These are phyloP conservation scores for Termitomyces sp. DNA, from an alignment of 768 basidiomycete genomes.

Conservation along the genomic window DNA sequence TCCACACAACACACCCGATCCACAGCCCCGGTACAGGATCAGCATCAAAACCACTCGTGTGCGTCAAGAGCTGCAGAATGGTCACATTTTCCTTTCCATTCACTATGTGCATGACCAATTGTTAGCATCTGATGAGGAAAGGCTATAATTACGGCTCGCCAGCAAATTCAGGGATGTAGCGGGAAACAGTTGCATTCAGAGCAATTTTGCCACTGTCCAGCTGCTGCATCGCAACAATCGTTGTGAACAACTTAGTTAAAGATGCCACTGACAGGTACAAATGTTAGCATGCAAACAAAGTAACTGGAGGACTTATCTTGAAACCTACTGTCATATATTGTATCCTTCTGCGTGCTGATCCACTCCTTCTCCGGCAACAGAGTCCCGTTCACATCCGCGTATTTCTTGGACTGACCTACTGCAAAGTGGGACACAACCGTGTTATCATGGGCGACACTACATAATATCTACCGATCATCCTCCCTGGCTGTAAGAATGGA, in stretches of 20 bases:
- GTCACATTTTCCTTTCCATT: conserved; percentile 23
- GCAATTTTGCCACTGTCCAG: conserved; percentile 17
- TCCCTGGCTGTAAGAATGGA: neutral
- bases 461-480: neutral
- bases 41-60: conserved; percentile 24
- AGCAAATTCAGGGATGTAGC: conserved; percentile 21
- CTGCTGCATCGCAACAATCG: conserved; percentile 22
- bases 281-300: neutral
- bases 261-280: conserved; percentile 19
- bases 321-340: conserved; percentile 22
- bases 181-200: conserved; percentile 17
- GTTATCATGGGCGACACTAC: conserved; percentile 18
- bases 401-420: conserved; percentile 18
- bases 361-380: conserved; percentile 11
- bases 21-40: conserved; percentile 22
- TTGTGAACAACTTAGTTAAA: conserved; percentile 25
- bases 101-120: neutral
- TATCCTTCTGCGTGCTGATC: conserved; percentile 16
- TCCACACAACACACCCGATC: conserved; percentile 15
- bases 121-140: neutral
- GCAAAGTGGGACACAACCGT: conserved; percentile 23
- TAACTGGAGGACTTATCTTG: neutral
- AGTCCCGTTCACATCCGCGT: conserved; percentile 20
- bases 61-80: conserved; percentile 23
- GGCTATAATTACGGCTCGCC: conserved; percentile 5